Base-by-base conservation (phyloP, 331 rosid genomes). In the Quercus phellos region DNA sequence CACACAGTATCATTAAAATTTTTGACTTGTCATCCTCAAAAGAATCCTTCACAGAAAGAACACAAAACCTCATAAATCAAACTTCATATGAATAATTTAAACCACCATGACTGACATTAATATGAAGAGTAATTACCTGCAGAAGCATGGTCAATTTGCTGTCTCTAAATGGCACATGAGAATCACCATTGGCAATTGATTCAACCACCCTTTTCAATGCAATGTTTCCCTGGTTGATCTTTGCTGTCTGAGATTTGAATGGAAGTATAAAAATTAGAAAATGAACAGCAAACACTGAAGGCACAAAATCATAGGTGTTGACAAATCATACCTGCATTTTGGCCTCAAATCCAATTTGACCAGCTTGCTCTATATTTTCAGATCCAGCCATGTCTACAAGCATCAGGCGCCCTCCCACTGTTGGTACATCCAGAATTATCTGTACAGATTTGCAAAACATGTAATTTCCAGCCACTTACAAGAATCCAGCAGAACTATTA, bases 321-420 rank as follows among this genome's bases (percentile, higher is more conserved):
- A 71, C 51, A 75, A 56, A 55, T 5, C 51, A 76, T 80, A 92
- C 99, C 99, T 95, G 99, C 99, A 95, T 87, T 93, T 95, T 95
- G 66, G 99, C 99, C 85, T 95, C 99, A 55, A 91, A 89, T 14
- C 99, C 99, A 83, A 77, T 79, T 90, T 95, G 99, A 73, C 99
- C 99, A 64, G 99, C 99, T 89, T 93, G 98, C 82, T 95, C 99
- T 19, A 95, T 95, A 70, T 95, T 93, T 76, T 95, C 99, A 12
- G 99, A 95, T 67, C 99, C 99, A 18, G 99, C 99, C 99, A 95
- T 95, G 83, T 95, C 99, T 6, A 95, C 98, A 46, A 95, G 99
- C 96, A 95, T 95, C 79, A 95, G 82, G 54, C 99, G 85, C n/a
- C 99, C 99, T 79, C 99, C 99, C 24, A 91, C 96, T 0, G 91